A percentile compares a stretch with the other conserved stretches of the same genome.
Evolutionary conservation across 202 grass and related monocot species (phyloP).

Genomic region (Panicum virgatum): DNA sequence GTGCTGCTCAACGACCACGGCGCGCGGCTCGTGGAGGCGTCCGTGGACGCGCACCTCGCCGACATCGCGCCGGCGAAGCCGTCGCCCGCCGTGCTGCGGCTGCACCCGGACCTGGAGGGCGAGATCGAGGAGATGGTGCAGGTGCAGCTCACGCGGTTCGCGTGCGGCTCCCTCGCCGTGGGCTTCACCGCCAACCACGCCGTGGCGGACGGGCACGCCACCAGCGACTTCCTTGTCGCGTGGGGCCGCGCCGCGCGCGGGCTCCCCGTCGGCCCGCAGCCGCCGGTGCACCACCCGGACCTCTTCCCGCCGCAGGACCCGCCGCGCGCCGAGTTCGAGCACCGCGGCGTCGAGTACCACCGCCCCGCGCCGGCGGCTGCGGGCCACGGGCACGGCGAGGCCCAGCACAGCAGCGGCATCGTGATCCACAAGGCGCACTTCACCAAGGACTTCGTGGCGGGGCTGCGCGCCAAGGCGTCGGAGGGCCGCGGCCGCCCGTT

Average conservation of each 20-base stretch:
- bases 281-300: conserved; percentile 17
- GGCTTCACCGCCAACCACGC: conserved; percentile 74
- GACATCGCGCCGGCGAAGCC: conserved; percentile 46
- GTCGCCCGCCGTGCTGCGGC: conserved; percentile 38
- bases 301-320: conserved; percentile 45
- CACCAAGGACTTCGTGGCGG: conserved; percentile 59
- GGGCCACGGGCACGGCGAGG: background rate
- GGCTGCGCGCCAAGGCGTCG: conserved; percentile 44
- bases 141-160: conserved; percentile 72
- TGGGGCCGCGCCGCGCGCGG: conserved; percentile 62
- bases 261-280: background rate
- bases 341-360: conserved; percentile 55
- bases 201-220: conserved; percentile 56
- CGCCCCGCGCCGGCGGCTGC: background rate
- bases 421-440: conserved; percentile 69
- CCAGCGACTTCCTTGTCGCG: conserved; percentile 64
- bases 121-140: conserved; percentile 56
- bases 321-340: conserved; percentile 47
- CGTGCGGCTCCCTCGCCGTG: conserved; percentile 58
- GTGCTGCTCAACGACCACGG: conserved; percentile 62
- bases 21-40: conserved; percentile 51
- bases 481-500: conserved; percentile 40
- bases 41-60: conserved; percentile 36
- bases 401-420: background rate
- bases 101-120: conserved; percentile 50